Conservation (phyloP, 108 stramenopile species). For the Discostella stelligeroides region DNA sequence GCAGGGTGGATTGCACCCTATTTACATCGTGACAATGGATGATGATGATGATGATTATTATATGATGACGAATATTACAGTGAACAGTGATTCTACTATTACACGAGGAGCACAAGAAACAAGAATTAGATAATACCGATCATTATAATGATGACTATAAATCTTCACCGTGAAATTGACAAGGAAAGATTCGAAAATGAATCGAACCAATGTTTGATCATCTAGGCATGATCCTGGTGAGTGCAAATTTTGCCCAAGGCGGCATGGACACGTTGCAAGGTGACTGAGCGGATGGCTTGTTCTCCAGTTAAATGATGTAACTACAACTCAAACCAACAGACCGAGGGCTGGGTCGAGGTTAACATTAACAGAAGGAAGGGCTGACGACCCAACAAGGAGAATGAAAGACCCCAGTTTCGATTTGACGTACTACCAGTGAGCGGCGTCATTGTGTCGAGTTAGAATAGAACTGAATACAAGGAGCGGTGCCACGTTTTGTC, state of each 20-base stretch:
- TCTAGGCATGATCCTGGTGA: slow-evolving; percentile 55
- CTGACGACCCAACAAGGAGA: slow-evolving; percentile 6
- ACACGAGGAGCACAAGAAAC: too few species aligned
- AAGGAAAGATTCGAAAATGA: slow-evolving; percentile 48
- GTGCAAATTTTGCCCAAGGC: slow-evolving; percentile 55
- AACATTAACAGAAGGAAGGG: slow-evolving; percentile 37
- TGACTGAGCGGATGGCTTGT: slow-evolving; percentile 59
- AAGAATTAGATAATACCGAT: too few species aligned
- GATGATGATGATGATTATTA: neutral
- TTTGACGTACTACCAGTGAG: slow-evolving; percentile 56
- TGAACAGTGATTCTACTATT: too few species aligned
- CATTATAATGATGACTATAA: slow-evolving; percentile 23
- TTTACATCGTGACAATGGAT: slow-evolving; percentile 18
- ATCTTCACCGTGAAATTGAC: slow-evolving; percentile 40
- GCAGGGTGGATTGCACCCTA: slow-evolving; percentile 32
- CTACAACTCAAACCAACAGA: slow-evolving; percentile 24
- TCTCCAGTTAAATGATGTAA: slow-evolving; percentile 39
- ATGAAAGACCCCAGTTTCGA: slow-evolving; percentile 32
- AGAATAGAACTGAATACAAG: slow-evolving; percentile 22
- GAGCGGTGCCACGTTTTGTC: slow-evolving; percentile 10
- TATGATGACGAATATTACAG: neutral
- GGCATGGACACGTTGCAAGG: slow-evolving; percentile 51
- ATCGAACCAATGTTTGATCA: slow-evolving; percentile 67
- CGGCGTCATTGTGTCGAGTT: slow-evolving; percentile 20
- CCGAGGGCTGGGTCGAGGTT: slow-evolving; percentile 37